These are phyloP conservation scores for Camelina neglecta DNA, from an alignment of 345 rosid species.

Conservation along the genomic window DNA sequence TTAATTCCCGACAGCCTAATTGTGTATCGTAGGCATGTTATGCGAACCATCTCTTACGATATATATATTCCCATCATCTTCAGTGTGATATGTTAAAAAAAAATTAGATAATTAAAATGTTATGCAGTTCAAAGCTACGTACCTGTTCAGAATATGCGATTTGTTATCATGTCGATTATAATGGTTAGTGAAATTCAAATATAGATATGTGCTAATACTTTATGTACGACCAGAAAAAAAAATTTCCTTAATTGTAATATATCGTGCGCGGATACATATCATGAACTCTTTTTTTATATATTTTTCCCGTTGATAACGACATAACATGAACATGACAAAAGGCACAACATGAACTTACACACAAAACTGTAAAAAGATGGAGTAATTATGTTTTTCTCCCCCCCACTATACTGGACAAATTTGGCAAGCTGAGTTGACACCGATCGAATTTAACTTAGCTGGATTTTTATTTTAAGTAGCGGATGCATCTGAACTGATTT, in stretches of 20 bases:
- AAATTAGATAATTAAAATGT: neutral
- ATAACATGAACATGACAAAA: constrained; percentile 1
- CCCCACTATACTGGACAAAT: constrained; percentile 32
- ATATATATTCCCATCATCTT: constrained; percentile 33
- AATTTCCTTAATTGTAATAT: neutral
- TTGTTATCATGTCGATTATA: neutral
- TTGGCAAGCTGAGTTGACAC: constrained; percentile 39
- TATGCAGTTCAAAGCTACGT: neutral
- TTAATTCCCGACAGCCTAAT: constrained; percentile 37
- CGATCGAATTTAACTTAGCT: constrained; percentile 23
- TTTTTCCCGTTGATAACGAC: neutral
- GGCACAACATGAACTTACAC: constrained; percentile 19
- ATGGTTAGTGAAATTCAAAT: constrained; percentile 13
- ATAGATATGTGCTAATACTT: neutral
- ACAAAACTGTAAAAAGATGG: constrained; percentile 1
- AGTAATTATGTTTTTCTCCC: constrained; percentile 9
- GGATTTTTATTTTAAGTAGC: constrained; percentile 20
- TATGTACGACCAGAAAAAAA: neutral
- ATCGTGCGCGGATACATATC: constrained; percentile 14
- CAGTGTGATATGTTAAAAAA: constrained; percentile 4
- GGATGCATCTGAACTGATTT: constrained; percentile 26
- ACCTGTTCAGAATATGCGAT: constrained; percentile 14
- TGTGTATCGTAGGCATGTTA: constrained; percentile 14
- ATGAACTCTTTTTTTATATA: neutral
- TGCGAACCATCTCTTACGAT: constrained; percentile 8